Evolutionary conservation across 768 basidiomycete species (phyloP), one percentile per base, ranked within the genome.

Genomic region (Tylopilus vinaceipallidus): DNA sequence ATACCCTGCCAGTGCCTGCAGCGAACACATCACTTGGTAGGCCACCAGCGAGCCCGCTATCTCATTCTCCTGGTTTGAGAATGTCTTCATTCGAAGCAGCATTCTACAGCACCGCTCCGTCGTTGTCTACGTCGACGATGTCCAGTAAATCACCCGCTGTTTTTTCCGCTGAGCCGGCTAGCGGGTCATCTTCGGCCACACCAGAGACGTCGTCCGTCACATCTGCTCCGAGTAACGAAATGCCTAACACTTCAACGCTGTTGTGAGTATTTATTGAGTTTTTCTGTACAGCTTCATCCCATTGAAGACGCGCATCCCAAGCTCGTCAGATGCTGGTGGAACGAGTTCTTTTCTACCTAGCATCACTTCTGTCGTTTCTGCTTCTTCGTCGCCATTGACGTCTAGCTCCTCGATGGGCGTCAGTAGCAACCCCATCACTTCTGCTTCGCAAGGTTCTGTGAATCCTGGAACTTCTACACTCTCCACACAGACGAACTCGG

Each of bases 401-500:
- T 11, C 32, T 5, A 42, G 17, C 20, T 19, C 23, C 26, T 45
- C 24, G 14, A 14, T 16, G 14, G 17, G n/a, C n/a, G 16, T 22
- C 19, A 47, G 22, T 35, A 45, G 20, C 30, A 24, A n/a, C n/a
- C 9, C 36, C 33, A 10, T 43, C 17, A n/a, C 39, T 10, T 22
- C 27, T 14, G 4, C 22, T 34, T 42, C 40, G 6, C 32, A 32
- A n/a, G 35, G 3, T 4, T 34, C 46, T 33, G 10, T 12, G 12
- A 22, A 34, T 26, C 19, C 27, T 6, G 27, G 16, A 5, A 23
- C 39, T 29, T 42, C 51, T 19, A 7, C 30, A 32, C 41, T 19
- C 6, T 49, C 62, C 22, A 69, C 69, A 12, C 57, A 57, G 20
- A 75, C 75, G 12, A 72, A 72, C 55, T 78, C 76, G 36, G 23